phyloP scores from a whole-genome alignment of 371 early-diverging fungal species.

The Rozella allomycis region DNA sequence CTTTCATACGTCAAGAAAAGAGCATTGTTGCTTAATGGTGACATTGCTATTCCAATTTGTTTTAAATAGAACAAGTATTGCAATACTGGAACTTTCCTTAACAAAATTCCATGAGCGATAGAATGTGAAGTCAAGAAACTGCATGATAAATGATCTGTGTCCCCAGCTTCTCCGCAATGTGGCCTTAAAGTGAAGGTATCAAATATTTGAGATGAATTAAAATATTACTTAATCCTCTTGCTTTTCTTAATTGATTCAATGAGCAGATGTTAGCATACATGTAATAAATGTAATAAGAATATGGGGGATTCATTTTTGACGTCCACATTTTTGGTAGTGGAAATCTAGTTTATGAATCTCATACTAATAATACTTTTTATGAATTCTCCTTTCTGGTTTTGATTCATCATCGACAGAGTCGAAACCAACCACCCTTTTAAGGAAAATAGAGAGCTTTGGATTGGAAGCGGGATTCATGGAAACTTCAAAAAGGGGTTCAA shows the following conservation, averaged over 20 bases:
- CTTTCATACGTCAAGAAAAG: constrained; percentile 87
- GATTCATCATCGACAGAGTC: constrained; percentile 96
- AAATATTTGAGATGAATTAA: constrained; percentile 4
- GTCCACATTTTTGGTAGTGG: constrained; percentile 72
- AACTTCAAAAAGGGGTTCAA: constrained; percentile 81
- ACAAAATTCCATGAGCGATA: constrained; percentile 86
- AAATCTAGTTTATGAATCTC: too few species aligned
- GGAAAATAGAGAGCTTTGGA: constrained; percentile 73
- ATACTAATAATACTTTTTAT: constrained; percentile 60
- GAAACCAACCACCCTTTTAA: constrained; percentile 86
- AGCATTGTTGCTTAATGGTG: constrained; percentile 93
- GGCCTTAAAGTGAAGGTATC: constrained; percentile 86
- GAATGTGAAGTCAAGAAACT: constrained; percentile 76
- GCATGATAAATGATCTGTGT: constrained; percentile 82
- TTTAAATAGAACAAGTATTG: constrained; percentile 90
- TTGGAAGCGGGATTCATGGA: constrained; percentile 58
- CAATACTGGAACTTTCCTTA: constrained; percentile 87
- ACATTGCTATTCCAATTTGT: constrained; percentile 95
- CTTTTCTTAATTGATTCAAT: constrained; percentile 63
- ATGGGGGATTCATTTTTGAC: constrained; percentile 65
- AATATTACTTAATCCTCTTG: constrained; percentile 45
- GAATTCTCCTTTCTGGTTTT: constrained; percentile 59
- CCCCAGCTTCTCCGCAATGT: constrained; percentile 94
- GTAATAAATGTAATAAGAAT: constrained; percentile 91
- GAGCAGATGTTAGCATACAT: constrained; percentile 74